Evolutionary conservation across 2,329 filamentous ascomycete species (phyloP).

Genomic region (Trichoderma koningiopsis): DNA sequence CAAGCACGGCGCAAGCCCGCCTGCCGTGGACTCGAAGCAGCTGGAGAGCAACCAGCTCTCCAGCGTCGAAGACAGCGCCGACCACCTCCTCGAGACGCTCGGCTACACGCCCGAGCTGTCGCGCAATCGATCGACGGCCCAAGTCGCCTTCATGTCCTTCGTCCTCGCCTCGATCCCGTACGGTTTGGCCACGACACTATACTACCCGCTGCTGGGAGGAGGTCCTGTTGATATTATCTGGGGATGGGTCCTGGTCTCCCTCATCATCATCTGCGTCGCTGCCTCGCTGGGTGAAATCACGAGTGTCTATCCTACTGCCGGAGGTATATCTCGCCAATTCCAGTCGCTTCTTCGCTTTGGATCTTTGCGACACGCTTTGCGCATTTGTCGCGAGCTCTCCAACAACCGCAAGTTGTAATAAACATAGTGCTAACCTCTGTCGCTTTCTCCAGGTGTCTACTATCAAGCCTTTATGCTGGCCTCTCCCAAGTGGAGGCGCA

Average conservation of each 20-base stretch:
- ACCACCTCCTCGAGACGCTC: constrained; percentile 63
- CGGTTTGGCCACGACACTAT: constrained; percentile 69
- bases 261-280: constrained; percentile 71
- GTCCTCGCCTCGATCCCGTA: constrained; percentile 75
- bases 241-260: constrained; percentile 70
- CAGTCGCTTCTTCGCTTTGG: constrained; percentile 26
- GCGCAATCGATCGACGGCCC: constrained; percentile 66
- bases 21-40: constrained; percentile 32
- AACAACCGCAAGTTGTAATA: not conserved
- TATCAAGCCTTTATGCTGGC: constrained; percentile 79
- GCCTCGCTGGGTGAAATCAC: constrained; percentile 73
- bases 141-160: constrained; percentile 76
- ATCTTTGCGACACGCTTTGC: not conserved
- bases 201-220: constrained; percentile 67
- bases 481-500: constrained; percentile 59
- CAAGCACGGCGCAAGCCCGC: constrained; percentile 32
- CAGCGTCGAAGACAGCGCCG: constrained; percentile 50
- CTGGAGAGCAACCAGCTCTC: constrained; percentile 33
- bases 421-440: not conserved
- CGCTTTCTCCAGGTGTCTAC: constrained; percentile 56
- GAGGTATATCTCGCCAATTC: constrained; percentile 48
- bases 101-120: constrained; percentile 68
- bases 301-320: constrained; percentile 74
- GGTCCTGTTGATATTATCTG: constrained; percentile 71
- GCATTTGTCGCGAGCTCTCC: not conserved